These are phyloP conservation scores for Colletotrichum noveboracense DNA, from an alignment of 2,329 filamentous ascomycete genomes.

Conservation along the genomic window DNA sequence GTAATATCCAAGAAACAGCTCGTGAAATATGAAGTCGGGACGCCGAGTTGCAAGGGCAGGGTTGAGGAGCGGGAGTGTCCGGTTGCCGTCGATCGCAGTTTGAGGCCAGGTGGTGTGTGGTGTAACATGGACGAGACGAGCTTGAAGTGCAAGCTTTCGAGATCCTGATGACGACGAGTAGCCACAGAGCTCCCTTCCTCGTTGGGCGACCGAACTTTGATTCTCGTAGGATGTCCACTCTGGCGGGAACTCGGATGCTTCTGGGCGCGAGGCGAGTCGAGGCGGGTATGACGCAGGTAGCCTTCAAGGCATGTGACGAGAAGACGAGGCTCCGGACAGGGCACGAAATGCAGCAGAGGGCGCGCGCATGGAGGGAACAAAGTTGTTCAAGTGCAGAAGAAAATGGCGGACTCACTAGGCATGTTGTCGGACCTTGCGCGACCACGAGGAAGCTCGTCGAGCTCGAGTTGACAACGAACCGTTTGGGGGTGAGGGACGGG, in stretches of 20 bases:
- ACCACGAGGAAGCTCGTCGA: conserved; percentile 15
- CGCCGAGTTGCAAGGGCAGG: background rate
- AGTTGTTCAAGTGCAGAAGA: background rate
- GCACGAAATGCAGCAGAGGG: background rate
- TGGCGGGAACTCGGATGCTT: background rate
- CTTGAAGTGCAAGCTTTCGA: background rate
- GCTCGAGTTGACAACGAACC: conserved; percentile 15
- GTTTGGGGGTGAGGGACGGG: conserved; percentile 5
- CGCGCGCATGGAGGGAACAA: conserved; percentile 1
- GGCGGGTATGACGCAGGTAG: conserved; percentile 19
- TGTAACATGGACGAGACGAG: background rate
- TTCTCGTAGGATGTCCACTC: background rate
- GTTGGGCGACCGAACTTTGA: background rate
- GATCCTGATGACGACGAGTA: background rate
- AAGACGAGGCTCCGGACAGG: background rate
- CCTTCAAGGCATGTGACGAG: conserved; percentile 16
- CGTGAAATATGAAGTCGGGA: background rate
- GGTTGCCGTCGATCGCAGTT: background rate
- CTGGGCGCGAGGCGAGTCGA: background rate
- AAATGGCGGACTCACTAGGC: conserved; percentile 25
- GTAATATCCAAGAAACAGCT: background rate
- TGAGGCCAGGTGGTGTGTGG: background rate
- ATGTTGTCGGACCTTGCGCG: conserved; percentile 25
- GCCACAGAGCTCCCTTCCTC: background rate
- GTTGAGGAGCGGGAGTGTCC: background rate